A percentile compares a stretch with the other conserved stretches of the same genome.
Conservation (phyloP, 805 yeast genomes). For the Hanseniaspora singularis region DNA sequence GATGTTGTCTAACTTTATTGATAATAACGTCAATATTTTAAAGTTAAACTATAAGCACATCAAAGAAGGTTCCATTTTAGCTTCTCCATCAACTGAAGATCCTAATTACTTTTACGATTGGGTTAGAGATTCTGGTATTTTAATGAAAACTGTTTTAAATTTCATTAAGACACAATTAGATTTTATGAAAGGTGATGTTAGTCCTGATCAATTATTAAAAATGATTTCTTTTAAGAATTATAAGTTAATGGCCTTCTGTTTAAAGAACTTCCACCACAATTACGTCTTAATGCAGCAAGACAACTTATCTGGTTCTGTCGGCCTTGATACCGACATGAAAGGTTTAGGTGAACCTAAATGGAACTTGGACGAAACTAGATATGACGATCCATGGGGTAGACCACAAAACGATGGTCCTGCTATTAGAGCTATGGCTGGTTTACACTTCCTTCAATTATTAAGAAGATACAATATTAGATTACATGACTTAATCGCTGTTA, state of each 20-base stretch:
- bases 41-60: conserved; percentile 29
- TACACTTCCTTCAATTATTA: conserved; percentile 41
- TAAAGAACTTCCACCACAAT: conserved; percentile 51
- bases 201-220: conserved; percentile 18
- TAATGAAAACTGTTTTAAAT: conserved; percentile 52
- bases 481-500: conserved; percentile 24
- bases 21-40: conserved; percentile 25
- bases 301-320: conserved; percentile 54
- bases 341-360: conserved; percentile 91
- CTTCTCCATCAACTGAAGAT: conserved; percentile 57
- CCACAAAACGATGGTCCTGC: conserved; percentile 97
- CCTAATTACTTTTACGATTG: conserved; percentile 87
- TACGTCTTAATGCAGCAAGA: conserved; percentile 48
- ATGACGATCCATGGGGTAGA: conserved; percentile 70
- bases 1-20: conserved; percentile 41
- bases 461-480: conserved; percentile 24
- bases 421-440: conserved; percentile 54
- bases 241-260: conserved; percentile 31
- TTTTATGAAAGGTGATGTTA: conserved; percentile 21
- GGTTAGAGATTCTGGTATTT: conserved; percentile 81
- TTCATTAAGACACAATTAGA: conserved; percentile 33
- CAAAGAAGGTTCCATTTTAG: conserved; percentile 62
- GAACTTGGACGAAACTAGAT: conserved; percentile 50
- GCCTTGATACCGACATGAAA: conserved; percentile 28
- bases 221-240: conserved; percentile 16